Percentiles rank a stretch among this genome's conserved stretches.
These are phyloP conservation scores for Plantago major DNA, from an alignment of 257 asterid species.

Conservation along the genomic window DNA sequence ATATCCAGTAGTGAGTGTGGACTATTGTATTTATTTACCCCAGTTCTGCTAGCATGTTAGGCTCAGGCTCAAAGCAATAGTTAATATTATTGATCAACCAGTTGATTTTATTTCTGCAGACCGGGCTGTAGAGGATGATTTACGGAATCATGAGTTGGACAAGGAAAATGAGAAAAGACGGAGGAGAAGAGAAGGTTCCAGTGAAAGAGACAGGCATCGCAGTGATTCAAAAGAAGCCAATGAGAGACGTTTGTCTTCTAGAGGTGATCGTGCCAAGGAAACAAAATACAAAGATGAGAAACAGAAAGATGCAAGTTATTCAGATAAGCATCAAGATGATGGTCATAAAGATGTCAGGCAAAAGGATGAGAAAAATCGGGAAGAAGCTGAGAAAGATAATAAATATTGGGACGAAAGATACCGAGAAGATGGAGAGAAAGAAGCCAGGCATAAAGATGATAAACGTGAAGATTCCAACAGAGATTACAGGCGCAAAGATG, in stretches of 20 bases:
- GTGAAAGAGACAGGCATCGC: slow-evolving; percentile 56
- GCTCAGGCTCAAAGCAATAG: background rate
- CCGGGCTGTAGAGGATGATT: slow-evolving; percentile 33
- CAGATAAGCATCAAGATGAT: slow-evolving; percentile 57
- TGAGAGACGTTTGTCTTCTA: slow-evolving; percentile 51
- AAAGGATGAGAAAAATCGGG: slow-evolving; percentile 52
- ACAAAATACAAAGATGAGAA: slow-evolving; percentile 58
- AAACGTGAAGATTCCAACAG: slow-evolving; percentile 54
- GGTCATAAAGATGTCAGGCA: slow-evolving; percentile 58
- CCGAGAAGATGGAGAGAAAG: slow-evolving; percentile 59
- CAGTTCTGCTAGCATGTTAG: background rate
- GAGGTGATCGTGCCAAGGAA: slow-evolving; percentile 67
- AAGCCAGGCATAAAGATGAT: slow-evolving; percentile 46
- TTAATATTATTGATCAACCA: slow-evolving; percentile 13
- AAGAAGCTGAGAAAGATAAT: slow-evolving; percentile 52
- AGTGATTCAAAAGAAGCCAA: slow-evolving; percentile 57
- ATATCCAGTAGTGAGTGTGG: background rate
- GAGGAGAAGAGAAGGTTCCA: slow-evolving; percentile 55
- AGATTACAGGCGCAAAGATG: slow-evolving; percentile 54
- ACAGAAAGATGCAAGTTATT: slow-evolving; percentile 48
- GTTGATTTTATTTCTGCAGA: slow-evolving; percentile 34
- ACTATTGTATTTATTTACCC: background rate
- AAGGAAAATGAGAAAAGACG: slow-evolving; percentile 65
- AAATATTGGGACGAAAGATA: slow-evolving; percentile 48
- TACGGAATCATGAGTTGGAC: slow-evolving; percentile 49